These are phyloP conservation scores for Triticum dicoccoides DNA, from an alignment of 176 grass and related monocot species.

Conservation along the genomic window DNA sequence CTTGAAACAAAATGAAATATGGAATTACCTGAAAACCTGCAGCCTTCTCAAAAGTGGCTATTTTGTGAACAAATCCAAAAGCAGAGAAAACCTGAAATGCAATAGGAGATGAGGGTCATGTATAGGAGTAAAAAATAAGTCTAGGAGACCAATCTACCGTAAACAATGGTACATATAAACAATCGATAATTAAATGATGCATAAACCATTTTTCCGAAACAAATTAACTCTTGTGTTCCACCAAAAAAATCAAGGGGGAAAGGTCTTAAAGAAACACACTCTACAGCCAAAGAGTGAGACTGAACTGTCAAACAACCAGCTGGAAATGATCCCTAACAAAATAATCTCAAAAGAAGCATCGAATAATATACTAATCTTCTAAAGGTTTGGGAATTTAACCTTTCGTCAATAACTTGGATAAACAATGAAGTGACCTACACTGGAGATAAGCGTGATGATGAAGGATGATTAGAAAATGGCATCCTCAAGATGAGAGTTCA, in stretches of 20 bases:
- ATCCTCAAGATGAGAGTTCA: constrained; percentile 68
- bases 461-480: constrained; percentile 57
- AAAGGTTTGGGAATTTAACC: constrained; percentile 87
- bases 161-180: neutral
- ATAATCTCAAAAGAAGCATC: constrained; percentile 45
- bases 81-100: constrained; percentile 87
- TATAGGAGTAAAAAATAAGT: neutral
- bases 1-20: constrained; percentile 20
- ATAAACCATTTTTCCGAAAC: constrained; percentile 21
- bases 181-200: constrained; percentile 15
- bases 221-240: constrained; percentile 26
- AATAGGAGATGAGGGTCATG: constrained; percentile 18
- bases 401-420: constrained; percentile 75
- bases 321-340: constrained; percentile 32
- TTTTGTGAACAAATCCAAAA: constrained; percentile 98
- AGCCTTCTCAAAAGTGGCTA: constrained; percentile 98
- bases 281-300: constrained; percentile 27
- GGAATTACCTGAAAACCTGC: constrained; percentile 85
- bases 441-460: constrained; percentile 47
- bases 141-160: neutral
- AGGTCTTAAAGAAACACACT: constrained; percentile 13
- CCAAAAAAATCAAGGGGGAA: constrained; percentile 16
- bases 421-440: constrained; percentile 81
- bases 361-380: constrained; percentile 45
- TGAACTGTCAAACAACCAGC: constrained; percentile 22